Evolutionary conservation across 192 early-diverging fungal genomes (phyloP), one percentile per base, ranked within the genome.

Genomic region (Mortierella hygrophila): DNA sequence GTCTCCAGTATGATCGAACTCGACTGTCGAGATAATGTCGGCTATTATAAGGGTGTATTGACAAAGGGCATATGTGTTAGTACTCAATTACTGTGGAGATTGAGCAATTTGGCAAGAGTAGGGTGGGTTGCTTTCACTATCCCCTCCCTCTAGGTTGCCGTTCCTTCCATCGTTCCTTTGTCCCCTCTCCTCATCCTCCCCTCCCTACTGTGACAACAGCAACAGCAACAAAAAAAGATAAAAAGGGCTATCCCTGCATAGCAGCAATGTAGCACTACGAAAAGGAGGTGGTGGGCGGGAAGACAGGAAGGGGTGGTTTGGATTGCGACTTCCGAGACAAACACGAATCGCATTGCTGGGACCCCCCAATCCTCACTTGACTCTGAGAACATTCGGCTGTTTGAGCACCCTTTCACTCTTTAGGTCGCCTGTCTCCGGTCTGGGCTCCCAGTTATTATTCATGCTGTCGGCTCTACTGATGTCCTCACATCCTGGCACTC

Each of bases 1-100:
- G 87, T 99, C 96, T 74, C 98, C 98, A 21, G 97, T 97, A 32
- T 96, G 94, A 90, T 99, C 97, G 89, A 99, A 99, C 90, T 99
- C 98, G 18, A 99, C 98, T 9, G 97, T 96, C 78, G 97, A 98
- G 75, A 99, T 99, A 78, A 99, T 99, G 89, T 99, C 98, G 79
- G 98, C 98, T 99, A 82, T 52, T 52, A 63, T 63, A 0, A 37
- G 68, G 23, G 21, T 63, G n/a, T 9, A 69, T 41, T 21, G 4
- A 23, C 41, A 38, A 35, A 42, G 75, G 68, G 41, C 37, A 9
- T 21, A 10, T 18, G 37, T 40, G 29, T 52, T 32, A 35, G 49
- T 32, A 32, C 13, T 15, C 7, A 35, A 29, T 71, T 41, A 20
- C 38, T n/a, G 7, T 71, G 41, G 6, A 29, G 15, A 15, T 32